phyloP scores from a whole-genome alignment of 2,329 filamentous ascomycete species.

The Annulohypoxylon truncatum region DNA sequence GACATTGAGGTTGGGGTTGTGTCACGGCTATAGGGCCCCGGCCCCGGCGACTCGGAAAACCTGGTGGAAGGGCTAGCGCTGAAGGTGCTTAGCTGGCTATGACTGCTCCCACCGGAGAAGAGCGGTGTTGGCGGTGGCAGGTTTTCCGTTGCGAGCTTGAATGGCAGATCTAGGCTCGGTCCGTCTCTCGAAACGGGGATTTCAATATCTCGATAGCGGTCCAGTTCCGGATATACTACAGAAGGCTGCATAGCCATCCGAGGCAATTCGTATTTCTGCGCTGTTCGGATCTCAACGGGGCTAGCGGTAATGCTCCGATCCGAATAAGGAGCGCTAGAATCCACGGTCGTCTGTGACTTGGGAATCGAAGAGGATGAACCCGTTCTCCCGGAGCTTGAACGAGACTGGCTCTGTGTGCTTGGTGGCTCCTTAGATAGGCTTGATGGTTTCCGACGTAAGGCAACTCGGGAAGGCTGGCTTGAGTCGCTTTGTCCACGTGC shows the following conservation, averaged over 20 bases:
- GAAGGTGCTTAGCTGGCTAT: constrained; percentile 64
- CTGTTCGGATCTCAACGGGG: constrained; percentile 57
- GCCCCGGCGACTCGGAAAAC: constrained; percentile 77
- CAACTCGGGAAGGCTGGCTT: constrained; percentile 54
- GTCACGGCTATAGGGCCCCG: constrained; percentile 78
- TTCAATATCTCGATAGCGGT: constrained; percentile 66
- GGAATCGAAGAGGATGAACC: constrained; percentile 58
- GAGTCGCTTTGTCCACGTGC: constrained; percentile 51
- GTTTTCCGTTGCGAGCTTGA: constrained; percentile 71
- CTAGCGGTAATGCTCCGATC: constrained; percentile 59
- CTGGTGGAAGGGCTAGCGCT: constrained; percentile 80
- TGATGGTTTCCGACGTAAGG: constrained; percentile 63
- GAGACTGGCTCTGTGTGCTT: constrained; percentile 51
- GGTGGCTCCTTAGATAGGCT: constrained; percentile 56
- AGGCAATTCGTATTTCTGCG: constrained; percentile 57
- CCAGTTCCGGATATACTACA: constrained; percentile 69
- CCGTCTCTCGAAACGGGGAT: constrained; percentile 53
- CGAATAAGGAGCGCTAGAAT: constrained; percentile 52
- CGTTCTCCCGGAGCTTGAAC: constrained; percentile 53
- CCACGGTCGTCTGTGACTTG: constrained; percentile 53
- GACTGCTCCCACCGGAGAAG: constrained; percentile 68
- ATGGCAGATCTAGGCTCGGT: constrained; percentile 60
- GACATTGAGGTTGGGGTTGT: constrained; percentile 83
- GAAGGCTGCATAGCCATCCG: constrained; percentile 55
- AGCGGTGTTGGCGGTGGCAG: constrained; percentile 75